Evolutionary conservation across 495 filamentous ascomycete species (phyloP), one percentile per base, ranked within the genome.

Genomic region (Durotheca rogersii): DNA sequence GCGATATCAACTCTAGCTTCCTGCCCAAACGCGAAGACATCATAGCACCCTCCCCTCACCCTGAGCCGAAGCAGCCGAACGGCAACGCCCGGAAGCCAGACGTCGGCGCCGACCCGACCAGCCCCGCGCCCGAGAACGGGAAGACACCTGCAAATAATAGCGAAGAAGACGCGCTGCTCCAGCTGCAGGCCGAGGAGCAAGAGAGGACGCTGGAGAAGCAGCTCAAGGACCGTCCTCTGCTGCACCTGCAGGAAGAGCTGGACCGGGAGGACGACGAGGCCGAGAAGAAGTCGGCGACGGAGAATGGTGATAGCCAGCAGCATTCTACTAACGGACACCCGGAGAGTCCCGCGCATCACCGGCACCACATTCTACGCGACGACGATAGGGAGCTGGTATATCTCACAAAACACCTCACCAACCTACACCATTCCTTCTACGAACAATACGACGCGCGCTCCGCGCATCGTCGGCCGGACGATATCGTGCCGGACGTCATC

Each of bases 1-100:
- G 93, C 36, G 93, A 99, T 67, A 99, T 99, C 74, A 99, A 99
- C 72, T 94, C 93, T 2, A 95, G 88, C 58, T 97, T 97, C 66
- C 66, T 99, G 42, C 94, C 93, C 0, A 93, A 95, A 64, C 83
- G 88, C 39, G 83, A 89, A 55, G 90, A 91, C 40, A 68, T 91
- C 16, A 78, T 80, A 39, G 55, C 72, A 0, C 52, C 71, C 25
- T 53, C 70, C 7, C 53, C 51, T 1, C 53, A 36, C 10, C 52
- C 53, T 19, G 47, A 59, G 34, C 42, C 51, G 35, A 55, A 54
- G 32, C 57, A 48, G 16, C 43, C 56, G 3, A 58, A 42, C 31
- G 49, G 55, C 14, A 57, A 58, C 9, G 42, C 36, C 14, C 32
- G 47, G 6, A 34, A 16, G 5, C 42, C 43, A 9, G 44, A 36